Evolutionary conservation across 371 early-diverging fungal genomes (phyloP).

Genomic region (Phascolomyces articulosus): DNA sequence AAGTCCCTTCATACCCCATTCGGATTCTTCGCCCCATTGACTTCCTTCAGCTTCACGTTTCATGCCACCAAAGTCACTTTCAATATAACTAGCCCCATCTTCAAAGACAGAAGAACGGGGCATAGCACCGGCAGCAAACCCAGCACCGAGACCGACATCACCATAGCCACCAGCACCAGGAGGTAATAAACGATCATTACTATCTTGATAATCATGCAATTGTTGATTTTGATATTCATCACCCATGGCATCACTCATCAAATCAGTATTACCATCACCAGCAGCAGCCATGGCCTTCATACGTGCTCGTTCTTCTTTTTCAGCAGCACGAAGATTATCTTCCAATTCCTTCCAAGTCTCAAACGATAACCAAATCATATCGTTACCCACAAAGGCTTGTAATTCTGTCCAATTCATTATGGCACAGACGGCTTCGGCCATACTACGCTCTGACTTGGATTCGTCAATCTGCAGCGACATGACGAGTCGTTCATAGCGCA

Average conservation of each 20-base stretch:
- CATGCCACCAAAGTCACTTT: conserved; percentile 46
- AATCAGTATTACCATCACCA: conserved; percentile 10
- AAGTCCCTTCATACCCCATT: conserved; percentile 55
- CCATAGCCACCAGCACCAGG: conserved; percentile 26
- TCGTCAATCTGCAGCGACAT: conserved; percentile 43
- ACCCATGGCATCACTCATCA: conserved; percentile 12
- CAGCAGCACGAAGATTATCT: conserved; percentile 71
- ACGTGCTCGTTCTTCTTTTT: conserved; percentile 69
- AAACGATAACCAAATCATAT: conserved; percentile 70
- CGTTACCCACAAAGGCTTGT: conserved; percentile 58
- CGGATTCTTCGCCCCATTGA: conserved; percentile 58
- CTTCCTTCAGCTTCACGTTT: conserved; percentile 53
- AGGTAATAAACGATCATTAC: conserved; percentile 20
- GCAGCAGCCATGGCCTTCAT: conserved; percentile 33
- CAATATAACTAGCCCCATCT: conserved; percentile 50
- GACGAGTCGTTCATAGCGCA: conserved; percentile 56
- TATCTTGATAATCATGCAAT: conserved; percentile 33
- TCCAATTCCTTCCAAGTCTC: conserved; percentile 82
- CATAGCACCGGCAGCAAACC: conserved; percentile 17
- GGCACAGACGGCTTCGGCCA: conserved; percentile 44
- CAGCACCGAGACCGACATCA: conserved; percentile 11
- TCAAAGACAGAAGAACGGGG: conserved; percentile 36
- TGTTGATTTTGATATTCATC: conserved; percentile 9
- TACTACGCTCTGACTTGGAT: conserved; percentile 33
- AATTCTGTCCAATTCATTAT: conserved; percentile 50